Evolutionary conservation across 2,329 filamentous ascomycete genomes (phyloP).

Genomic region (Ceratocystis alfenasii): DNA sequence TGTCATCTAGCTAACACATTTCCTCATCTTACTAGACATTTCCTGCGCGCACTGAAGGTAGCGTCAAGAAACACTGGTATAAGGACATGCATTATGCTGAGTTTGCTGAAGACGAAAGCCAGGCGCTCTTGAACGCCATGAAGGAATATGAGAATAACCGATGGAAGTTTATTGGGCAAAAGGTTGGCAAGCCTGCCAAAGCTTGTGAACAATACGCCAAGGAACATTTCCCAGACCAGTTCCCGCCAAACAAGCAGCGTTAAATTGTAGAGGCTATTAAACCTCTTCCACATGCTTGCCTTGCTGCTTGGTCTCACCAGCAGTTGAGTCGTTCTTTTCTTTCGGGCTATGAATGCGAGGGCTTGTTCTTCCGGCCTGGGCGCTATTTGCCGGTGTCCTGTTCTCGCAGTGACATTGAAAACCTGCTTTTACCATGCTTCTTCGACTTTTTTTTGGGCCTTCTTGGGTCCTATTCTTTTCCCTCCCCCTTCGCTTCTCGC

Average conservation of each 20-base stretch:
- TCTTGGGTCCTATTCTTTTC: neutral
- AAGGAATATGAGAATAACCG: conserved; percentile 98
- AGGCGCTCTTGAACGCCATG: conserved; percentile 78
- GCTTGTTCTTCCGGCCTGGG: neutral
- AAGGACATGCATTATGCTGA: conserved; percentile 99
- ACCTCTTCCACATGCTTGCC: neutral
- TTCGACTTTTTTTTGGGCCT: neutral
- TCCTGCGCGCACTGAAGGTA: conserved; percentile 84
- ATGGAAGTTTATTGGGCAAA: conserved; percentile 94
- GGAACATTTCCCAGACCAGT: conserved; percentile 62
- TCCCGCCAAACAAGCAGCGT: conserved; percentile 18
- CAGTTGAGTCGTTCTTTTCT: neutral
- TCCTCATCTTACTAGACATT: conserved; percentile 52
- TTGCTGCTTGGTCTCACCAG: neutral
- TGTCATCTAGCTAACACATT: neutral
- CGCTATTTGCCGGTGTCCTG: neutral
- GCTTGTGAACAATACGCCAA: conserved; percentile 75
- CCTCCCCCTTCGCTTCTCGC: neutral
- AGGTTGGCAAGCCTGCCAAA: conserved; percentile 97
- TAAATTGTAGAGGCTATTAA: neutral
- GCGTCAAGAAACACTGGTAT: conserved; percentile 99
- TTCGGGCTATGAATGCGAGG: neutral
- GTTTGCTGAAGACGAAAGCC: conserved; percentile 89
- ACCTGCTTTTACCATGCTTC: neutral
- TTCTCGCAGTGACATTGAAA: neutral